Evolutionary conservation across 169 alveolate genomes (phyloP), one percentile per base, ranked within the genome.

Genomic region (Plasmodium gallinaceum): DNA sequence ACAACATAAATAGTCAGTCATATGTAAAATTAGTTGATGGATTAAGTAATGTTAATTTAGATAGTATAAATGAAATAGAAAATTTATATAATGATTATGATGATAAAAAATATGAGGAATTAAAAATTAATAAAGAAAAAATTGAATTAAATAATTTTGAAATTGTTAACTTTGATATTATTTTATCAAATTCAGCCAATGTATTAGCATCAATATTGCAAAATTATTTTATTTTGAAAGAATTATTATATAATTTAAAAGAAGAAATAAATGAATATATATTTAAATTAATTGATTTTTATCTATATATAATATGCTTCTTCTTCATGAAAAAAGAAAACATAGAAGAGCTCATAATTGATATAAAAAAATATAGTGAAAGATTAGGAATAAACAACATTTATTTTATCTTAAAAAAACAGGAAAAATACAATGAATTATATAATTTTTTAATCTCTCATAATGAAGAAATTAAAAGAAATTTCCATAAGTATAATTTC

Each of bases 331-430:
- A 83, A 54, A 52, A 51, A 48, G 62, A 54, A 54, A 83, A 74
- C 16, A 54, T 83, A 18, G 85, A 83, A 68, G 91, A 83, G 39
- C 72, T 83, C 10, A 22, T 83, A n/a, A 22, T 83, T 16, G 83
- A 83, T 39, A 39, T 69, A 6, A 48, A 57, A 54, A 52, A 54
- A 22, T 68, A 46, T 66, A 83, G 43, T 37, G 85, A 68, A 9
- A 66, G 62, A 61, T 16, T 83, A 37, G 72, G 83, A 12, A 54
- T 83, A 83, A 83, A 83, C 32, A 66, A 58, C 16, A 68, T 68
- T 51, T 69, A 12, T 68, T 83, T 83, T 83, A 83, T 83, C 24
- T 52, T 83, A 68, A 83, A 83, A 71, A 83, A 69, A 42, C 85
- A 68, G 39, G 91, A 83, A 68, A 68, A 83, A 37, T 83, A 83